Conservation (phyloP, 163 green algal species). For the Scenedesmus sp. region DNA sequence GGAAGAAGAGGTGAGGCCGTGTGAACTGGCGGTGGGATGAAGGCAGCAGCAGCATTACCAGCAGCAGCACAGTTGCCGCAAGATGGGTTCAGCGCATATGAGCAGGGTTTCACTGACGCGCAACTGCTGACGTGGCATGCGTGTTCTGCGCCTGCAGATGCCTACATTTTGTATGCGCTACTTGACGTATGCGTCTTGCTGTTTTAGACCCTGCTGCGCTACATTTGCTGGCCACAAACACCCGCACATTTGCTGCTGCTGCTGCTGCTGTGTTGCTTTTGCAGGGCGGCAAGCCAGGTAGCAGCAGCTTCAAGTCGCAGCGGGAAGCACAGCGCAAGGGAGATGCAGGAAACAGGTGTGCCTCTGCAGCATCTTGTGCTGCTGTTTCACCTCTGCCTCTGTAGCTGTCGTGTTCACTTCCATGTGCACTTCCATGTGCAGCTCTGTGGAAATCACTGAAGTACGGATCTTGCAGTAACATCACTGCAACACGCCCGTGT, state of each 20-base stretch:
- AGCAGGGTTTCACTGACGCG: not conserved
- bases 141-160: not conserved
- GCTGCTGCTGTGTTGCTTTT: not conserved
- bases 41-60: not conserved
- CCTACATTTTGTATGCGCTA: no score
- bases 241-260: not conserved
- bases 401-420: not conserved
- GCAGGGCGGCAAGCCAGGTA: not conserved
- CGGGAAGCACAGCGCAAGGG: conserved; percentile 77
- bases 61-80: no score
- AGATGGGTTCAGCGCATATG: not conserved
- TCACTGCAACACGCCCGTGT: no score
- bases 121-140: not conserved
- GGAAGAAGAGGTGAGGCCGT: conserved; percentile 19
- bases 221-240: not conserved
- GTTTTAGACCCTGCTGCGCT: no score
- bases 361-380: not conserved
- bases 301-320: conserved; percentile 74
- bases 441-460: not conserved
- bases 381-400: not conserved
- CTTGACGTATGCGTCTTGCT: no score
- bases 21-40: not conserved
- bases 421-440: not conserved
- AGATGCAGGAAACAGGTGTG: conserved; percentile 73
- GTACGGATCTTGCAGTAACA: no score